These are phyloP conservation scores for Gossypium longicalyx DNA, from an alignment of 345 rosid species.

Conservation along the genomic window DNA sequence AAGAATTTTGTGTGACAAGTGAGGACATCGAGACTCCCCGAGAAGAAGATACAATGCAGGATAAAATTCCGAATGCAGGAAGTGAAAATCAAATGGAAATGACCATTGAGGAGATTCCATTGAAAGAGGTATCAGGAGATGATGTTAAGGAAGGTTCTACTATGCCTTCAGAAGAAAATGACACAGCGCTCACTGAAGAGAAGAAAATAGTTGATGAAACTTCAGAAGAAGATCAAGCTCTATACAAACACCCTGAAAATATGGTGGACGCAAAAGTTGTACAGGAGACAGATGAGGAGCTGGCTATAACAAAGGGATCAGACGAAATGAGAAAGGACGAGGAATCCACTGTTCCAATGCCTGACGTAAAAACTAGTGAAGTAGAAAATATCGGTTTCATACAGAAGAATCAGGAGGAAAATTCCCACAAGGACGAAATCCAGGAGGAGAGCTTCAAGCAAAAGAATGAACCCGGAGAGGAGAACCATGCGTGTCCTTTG, in stretches of 20 bases:
- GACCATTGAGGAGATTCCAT: neutral
- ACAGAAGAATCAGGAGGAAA: too few species aligned
- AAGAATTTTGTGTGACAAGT: too few species aligned
- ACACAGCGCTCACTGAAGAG: conserved; percentile 14
- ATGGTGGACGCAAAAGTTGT: too few species aligned
- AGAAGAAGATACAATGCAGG: neutral
- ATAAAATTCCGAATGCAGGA: conserved; percentile 10
- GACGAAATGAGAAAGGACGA: neutral
- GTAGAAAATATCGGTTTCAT: too few species aligned
- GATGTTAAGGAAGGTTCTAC: conserved; percentile 7
- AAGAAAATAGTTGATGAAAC: conserved; percentile 12
- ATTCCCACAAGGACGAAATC: too few species aligned
- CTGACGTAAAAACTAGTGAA: neutral
- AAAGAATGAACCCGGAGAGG: neutral
- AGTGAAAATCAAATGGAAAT: neutral
- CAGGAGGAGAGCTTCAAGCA: too few species aligned
- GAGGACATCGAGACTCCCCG: neutral
- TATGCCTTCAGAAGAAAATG: conserved; percentile 19
- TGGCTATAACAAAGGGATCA: neutral
- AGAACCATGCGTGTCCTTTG: neutral
- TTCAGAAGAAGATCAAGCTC: neutral
- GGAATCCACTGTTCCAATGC: neutral
- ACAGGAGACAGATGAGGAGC: neutral
- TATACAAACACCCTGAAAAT: conserved; percentile 9
- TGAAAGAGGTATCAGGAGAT: conserved; percentile 10